Evolutionary conservation across 371 early-diverging fungal genomes (phyloP), one percentile per base, ranked within the genome.

Genomic region (Dichotomocladium elegans): DNA sequence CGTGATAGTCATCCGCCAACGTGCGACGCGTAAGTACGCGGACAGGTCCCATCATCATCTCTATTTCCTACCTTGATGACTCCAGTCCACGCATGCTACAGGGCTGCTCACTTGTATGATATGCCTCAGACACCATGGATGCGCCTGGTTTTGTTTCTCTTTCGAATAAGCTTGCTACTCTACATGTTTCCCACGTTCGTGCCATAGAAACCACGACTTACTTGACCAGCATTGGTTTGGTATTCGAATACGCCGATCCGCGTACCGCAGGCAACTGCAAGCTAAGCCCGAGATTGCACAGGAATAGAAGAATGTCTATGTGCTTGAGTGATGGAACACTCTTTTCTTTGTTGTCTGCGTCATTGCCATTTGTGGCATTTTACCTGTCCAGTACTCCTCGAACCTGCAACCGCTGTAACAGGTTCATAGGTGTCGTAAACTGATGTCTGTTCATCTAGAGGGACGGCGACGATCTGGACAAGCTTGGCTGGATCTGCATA

Each of bases 31-130:
- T 47, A n/a, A 41, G 9, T 26, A 30, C n/a, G 9, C 21, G 9
- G 31, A 7, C 34, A 10, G 19, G 34, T 44, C 33, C 27, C 25
- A 21, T n/a, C 8, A 40, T 22, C 5, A 24, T 9, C 4, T 22
- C n/a, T 4, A 4, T 25, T 43, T 43, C 35, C 62, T 62, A 77
- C 78, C 70, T n/a, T 72, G 33, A 11, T 45, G 25, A 43, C 66
- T 63, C 78, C 78, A 77, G 58, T 77, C 74, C 8, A 77, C 51
- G 28, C 78, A 74, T 10, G 41, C 48, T 0, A 68, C 51, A 0
- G 33, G 7, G 34, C 47, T 22, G 10, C 51, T 42, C 14, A 52
- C 58, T 30, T 61, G n/a, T n/a, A n/a, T n/a, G n/a, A n/a, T n/a
- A n/a, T n/a, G n/a, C n/a, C n/a, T n/a, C n/a, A n/a, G n/a, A n/a